phyloP scores from a whole-genome alignment of 352 stramenopile species.

The Elongisporangium undulatum region DNA sequence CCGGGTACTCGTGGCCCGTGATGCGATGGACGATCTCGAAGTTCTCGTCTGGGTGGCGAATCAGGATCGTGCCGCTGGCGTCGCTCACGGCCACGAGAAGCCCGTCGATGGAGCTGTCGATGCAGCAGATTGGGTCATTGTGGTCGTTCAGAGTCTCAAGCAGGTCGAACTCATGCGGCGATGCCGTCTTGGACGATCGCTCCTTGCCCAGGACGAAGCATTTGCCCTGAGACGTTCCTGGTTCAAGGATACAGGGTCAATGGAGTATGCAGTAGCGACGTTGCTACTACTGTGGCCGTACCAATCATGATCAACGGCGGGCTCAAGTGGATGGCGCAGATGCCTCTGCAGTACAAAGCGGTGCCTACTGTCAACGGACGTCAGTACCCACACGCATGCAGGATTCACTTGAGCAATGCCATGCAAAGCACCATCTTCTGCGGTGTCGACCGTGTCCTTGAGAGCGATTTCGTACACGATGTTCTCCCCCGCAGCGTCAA shows the following conservation, averaged over 20 bases:
- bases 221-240: constrained; percentile 55
- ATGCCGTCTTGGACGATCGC: constrained; percentile 35
- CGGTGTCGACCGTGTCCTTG: constrained; percentile 35
- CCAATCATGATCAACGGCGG: constrained; percentile 41
- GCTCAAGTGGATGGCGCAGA: constrained; percentile 49
- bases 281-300: constrained; percentile 10
- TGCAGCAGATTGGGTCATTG: constrained; percentile 48
- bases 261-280: not conserved
- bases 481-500: constrained; percentile 50
- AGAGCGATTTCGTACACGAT: constrained; percentile 50
- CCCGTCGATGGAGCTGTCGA: constrained; percentile 39
- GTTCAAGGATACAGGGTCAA: not conserved
- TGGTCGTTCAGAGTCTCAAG: constrained; percentile 52
- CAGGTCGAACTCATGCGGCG: constrained; percentile 51
- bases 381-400: too few relatives aligned
- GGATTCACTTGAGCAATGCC: too few relatives aligned
- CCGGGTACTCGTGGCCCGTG: constrained; percentile 30
- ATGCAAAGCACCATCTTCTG: constrained; percentile 30
- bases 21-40: constrained; percentile 69
- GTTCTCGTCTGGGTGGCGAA: constrained; percentile 41
- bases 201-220: constrained; percentile 57
- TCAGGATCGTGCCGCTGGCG: constrained; percentile 48
- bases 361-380: too few relatives aligned
- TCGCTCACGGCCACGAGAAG: constrained; percentile 52
- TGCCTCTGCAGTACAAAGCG: constrained; percentile 54